Conservation (phyloP, 768 basidiomycete species). For the Hypholoma sublateritium region DNA sequence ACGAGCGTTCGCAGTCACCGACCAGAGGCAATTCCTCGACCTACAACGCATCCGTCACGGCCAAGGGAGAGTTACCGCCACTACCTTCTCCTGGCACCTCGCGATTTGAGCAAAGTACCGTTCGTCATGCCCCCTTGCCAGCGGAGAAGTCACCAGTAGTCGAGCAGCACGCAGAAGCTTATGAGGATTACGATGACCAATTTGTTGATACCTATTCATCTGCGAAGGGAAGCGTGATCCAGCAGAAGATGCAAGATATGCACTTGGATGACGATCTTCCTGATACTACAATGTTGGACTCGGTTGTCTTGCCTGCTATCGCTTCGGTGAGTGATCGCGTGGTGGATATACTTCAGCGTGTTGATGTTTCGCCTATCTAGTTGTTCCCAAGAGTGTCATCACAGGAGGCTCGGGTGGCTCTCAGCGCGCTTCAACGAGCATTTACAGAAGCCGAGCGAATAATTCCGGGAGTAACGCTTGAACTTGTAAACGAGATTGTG, state of each 20-base stretch:
- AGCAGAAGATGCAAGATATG: slow-evolving; percentile 46
- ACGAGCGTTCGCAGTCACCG: slow-evolving; percentile 33
- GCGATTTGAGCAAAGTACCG: slow-evolving; percentile 62
- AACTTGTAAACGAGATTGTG: slow-evolving; percentile 91
- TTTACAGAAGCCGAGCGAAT: slow-evolving; percentile 94
- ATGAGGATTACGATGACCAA: slow-evolving; percentile 63
- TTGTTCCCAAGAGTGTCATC: slow-evolving; percentile 90
- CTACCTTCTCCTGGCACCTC: slow-evolving; percentile 44
- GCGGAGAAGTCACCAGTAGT: slow-evolving; percentile 26
- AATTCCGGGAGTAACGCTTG: slow-evolving; percentile 92
- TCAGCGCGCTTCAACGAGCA: slow-evolving; percentile 85
- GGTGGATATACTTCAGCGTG: background rate
- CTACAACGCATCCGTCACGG: slow-evolving; percentile 44
- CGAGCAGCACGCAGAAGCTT: slow-evolving; percentile 60
- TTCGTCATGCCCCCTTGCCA: slow-evolving; percentile 52
- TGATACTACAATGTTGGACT: slow-evolving; percentile 92
- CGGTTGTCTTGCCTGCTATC: slow-evolving; percentile 94
- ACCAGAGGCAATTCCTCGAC: slow-evolving; percentile 33
- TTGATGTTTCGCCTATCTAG: slow-evolving; percentile 38
- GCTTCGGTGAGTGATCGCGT: slow-evolving; percentile 67
- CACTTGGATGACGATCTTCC: slow-evolving; percentile 61
- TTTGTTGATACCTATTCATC: slow-evolving; percentile 49
- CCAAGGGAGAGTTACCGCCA: slow-evolving; percentile 64
- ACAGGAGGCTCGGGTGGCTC: slow-evolving; percentile 85
- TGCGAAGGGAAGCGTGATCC: slow-evolving; percentile 41